These are phyloP conservation scores for Taphrina populina DNA, from an alignment of 1,139 yeast genomes.

Conservation along the genomic window DNA sequence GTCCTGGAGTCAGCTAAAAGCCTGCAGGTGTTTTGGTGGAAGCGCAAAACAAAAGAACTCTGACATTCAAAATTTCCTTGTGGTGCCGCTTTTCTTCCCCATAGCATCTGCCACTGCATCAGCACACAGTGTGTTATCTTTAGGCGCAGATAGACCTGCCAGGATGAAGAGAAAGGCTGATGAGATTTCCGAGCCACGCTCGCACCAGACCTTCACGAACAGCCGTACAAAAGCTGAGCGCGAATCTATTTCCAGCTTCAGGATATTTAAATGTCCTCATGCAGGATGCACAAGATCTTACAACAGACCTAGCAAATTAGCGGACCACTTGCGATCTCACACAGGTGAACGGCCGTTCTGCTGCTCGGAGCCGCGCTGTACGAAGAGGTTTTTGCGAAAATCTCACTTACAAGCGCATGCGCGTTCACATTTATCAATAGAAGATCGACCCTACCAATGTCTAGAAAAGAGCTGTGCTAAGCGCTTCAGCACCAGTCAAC, in stretches of 20 bases:
- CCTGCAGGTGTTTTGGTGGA: too few relatives aligned
- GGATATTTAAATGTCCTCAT: not conserved
- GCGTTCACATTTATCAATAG: constrained; percentile 48
- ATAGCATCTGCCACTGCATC: too few relatives aligned
- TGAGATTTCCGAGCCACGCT: too few relatives aligned
- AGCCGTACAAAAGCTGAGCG: too few relatives aligned
- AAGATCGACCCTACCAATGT: constrained; percentile 72
- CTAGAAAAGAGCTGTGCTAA: constrained; percentile 62
- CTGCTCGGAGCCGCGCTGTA: constrained; percentile 60
- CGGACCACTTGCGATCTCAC: constrained; percentile 78
- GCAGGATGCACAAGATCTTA: constrained; percentile 71
- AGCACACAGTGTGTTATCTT: too few relatives aligned
- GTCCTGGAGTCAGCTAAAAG: too few relatives aligned
- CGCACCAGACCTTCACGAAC: too few relatives aligned
- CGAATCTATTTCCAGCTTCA: not conserved
- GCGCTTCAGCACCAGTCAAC: constrained; percentile 80
- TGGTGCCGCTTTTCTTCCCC: too few relatives aligned
- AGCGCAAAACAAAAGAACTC: too few relatives aligned
- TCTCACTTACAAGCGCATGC: constrained; percentile 76
- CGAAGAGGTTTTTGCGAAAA: constrained; percentile 65
- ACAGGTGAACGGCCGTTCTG: constrained; percentile 73
- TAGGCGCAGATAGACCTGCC: too few relatives aligned
- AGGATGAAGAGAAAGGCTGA: too few relatives aligned
- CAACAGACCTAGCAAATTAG: constrained; percentile 74
- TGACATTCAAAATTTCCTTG: too few relatives aligned